Conservation (phyloP, 805 yeast species). For the Ogataea allantospora region DNA sequence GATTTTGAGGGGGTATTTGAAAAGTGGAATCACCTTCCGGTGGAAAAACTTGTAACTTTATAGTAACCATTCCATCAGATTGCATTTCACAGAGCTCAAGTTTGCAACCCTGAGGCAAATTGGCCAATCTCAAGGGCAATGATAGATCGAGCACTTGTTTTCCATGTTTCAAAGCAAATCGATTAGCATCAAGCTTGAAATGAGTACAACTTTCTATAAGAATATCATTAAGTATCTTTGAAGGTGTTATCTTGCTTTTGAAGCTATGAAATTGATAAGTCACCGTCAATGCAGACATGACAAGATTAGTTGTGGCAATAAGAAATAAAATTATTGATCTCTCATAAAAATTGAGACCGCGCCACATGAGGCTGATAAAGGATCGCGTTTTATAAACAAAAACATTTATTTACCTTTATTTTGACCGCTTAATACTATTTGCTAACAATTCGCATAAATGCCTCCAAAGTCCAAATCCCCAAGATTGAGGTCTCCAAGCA, state of each 20-base stretch:
- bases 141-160: slow-evolving; percentile 35
- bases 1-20: slow-evolving; percentile 13
- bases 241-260: slow-evolving; percentile 36
- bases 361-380: slow-evolving; percentile 9
- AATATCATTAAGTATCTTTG: slow-evolving; percentile 38
- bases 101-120: slow-evolving; percentile 45
- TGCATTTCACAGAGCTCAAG: slow-evolving; percentile 27
- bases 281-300: slow-evolving; percentile 40
- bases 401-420: slow-evolving; percentile 10
- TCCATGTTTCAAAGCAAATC: slow-evolving; percentile 28
- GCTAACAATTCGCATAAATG: slow-evolving; percentile 7
- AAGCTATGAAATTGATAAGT: slow-evolving; percentile 34
- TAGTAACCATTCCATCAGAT: slow-evolving; percentile 16
- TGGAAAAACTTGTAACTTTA: slow-evolving; percentile 25
- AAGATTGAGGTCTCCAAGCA: slow-evolving; percentile 13
- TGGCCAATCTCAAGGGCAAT: slow-evolving; percentile 43
- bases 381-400: slow-evolving; percentile 11
- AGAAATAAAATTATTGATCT: background rate
- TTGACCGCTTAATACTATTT: slow-evolving; percentile 1
- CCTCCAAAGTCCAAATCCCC: slow-evolving; percentile 6
- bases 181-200: slow-evolving; percentile 33
- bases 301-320: background rate
- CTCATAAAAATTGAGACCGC: background rate
- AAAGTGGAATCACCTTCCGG: slow-evolving; percentile 18
- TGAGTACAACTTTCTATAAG: slow-evolving; percentile 35